Evolutionary conservation across 2,329 filamentous ascomycete species (phyloP).

Genomic region (Fragosphaeria purpurea): DNA sequence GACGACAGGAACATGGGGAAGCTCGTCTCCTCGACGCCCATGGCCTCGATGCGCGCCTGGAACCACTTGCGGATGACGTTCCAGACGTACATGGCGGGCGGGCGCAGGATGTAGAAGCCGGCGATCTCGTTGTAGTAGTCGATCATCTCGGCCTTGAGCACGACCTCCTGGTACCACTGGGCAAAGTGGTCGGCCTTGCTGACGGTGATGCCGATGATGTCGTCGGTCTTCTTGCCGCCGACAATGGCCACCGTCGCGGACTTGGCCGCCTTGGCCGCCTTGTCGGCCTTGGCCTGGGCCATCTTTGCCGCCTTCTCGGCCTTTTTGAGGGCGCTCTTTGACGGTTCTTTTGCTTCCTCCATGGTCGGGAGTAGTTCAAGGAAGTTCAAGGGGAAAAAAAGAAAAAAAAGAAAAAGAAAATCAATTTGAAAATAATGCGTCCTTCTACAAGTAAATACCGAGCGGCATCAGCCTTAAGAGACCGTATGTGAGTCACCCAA

Average conservation of each 20-base stretch:
- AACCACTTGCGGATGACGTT: slow-evolving; percentile 58
- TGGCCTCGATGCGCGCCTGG: slow-evolving; percentile 66
- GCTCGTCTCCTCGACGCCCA: slow-evolving; percentile 91
- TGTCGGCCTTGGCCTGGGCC: slow-evolving; percentile 51
- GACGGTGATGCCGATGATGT: slow-evolving; percentile 80
- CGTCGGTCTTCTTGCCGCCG: slow-evolving; percentile 50
- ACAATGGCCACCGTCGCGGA: slow-evolving; percentile 41
- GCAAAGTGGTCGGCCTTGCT: slow-evolving; percentile 80
- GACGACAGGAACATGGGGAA: slow-evolving; percentile 94
- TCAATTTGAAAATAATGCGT: background rate
- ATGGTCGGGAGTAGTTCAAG: background rate
- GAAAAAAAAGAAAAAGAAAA: background rate
- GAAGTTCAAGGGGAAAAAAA: background rate
- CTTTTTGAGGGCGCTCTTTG: slow-evolving; percentile 57
- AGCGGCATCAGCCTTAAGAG: no score
- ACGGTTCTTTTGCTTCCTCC: slow-evolving; percentile 28
- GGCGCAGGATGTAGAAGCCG: slow-evolving; percentile 88
- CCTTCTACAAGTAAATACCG: no score
- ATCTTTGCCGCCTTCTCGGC: slow-evolving; percentile 55
- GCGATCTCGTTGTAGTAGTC: slow-evolving; percentile 92
- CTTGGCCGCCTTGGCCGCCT: slow-evolving; percentile 51
- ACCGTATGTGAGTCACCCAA: no score
- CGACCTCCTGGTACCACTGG: slow-evolving; percentile 95
- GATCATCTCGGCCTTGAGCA: slow-evolving; percentile 94
- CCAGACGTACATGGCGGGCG: slow-evolving; percentile 54